phyloP scores from a whole-genome alignment of 2,329 filamentous ascomycete genomes.

The Ascochyta lentis region DNA sequence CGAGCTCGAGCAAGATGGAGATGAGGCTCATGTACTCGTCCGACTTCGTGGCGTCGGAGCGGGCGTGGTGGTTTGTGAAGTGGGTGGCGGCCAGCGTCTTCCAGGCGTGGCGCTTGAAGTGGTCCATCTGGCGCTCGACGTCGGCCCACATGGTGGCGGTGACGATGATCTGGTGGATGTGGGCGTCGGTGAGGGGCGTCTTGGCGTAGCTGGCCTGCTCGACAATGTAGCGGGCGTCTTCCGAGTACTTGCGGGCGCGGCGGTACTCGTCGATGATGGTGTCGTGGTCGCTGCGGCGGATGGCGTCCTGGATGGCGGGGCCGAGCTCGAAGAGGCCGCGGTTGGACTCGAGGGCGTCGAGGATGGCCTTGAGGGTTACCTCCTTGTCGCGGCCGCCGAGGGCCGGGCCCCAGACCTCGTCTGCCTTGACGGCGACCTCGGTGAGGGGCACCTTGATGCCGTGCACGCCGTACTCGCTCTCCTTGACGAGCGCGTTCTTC shows the following conservation, averaged over 20 bases:
- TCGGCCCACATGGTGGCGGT: conserved; percentile 96
- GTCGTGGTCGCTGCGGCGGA: conserved; percentile 91
- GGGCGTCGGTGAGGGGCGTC: conserved; percentile 71
- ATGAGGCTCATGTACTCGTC: conserved; percentile 96
- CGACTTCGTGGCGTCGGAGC: conserved; percentile 59
- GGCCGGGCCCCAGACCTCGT: conserved; percentile 97
- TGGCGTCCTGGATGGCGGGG: conserved; percentile 77
- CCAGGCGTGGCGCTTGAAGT: conserved; percentile 91
- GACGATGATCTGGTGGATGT: conserved; percentile 85
- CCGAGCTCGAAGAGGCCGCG: conserved; percentile 84
- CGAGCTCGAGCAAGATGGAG: conserved; percentile 84
- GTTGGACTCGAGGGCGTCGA: conserved; percentile 78
- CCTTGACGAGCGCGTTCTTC: conserved; percentile 91
- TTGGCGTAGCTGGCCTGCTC: conserved; percentile 57
- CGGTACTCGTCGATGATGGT: conserved; percentile 84
- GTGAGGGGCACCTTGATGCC: conserved; percentile 83
- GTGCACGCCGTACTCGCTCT: conserved; percentile 64
- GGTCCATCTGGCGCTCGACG: conserved; percentile 83
- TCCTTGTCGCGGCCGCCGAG: conserved; percentile 91
- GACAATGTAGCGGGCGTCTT: conserved; percentile 76
- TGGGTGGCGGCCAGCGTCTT: conserved; percentile 76
- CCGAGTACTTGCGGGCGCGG: conserved; percentile 79
- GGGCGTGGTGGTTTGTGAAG: conserved; percentile 54
- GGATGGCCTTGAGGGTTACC: conserved; percentile 79
- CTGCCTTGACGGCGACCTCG: conserved; percentile 90